Base-by-base conservation (phyloP, 352 stramenopile genomes). In the Phytophthora lateralis region DNA sequence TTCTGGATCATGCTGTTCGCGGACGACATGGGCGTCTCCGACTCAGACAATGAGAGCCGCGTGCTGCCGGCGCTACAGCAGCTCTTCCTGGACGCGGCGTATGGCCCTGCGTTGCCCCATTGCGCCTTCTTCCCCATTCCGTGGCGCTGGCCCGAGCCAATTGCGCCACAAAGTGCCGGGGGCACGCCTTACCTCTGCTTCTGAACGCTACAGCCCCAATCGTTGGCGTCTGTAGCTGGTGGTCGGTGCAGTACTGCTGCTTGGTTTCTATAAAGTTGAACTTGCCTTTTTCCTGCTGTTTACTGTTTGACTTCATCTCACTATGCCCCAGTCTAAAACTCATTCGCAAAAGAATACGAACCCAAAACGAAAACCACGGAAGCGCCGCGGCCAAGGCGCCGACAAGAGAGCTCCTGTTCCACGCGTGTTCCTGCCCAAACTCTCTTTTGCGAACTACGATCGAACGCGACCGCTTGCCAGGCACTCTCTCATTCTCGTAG, bases 1-100 rank as follows among this genome's bases (percentile, higher is more conserved):
- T 83, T 85, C 53, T 87, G 73, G 76, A 55, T 87, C 56, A 77
- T 77, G 35, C 73, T 85, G 69, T 55, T 87, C 3, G 66, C 68
- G 4, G 77, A 87, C 35, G 47, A 66, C 42, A 61, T 62, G 53
- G 57, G 45, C 24, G 66, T 80, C 4, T 85, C 77, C 1, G 73
- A 86, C 53, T 66, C 67, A 8, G 44, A 20, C 12, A 88, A 89
- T 45, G 77, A 84, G 55, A 26, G 10, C 3, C 60, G 52, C 1
- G 68, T 89, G 51, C 46, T 80, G 6, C 45, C 46, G 3, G 63
- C 70, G 0, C 61, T 87, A 9, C 46, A 83, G 49, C 49, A 55
- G 27, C 61, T 87, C 39, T 89, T 87, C 44, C 46, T 87, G 21
- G 21, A 24, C 21, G 21, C 21, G 0, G n/a, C 18, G n/a, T 55